phyloP scores from a whole-genome alignment of 257 asterid species.

The Eustoma russellianum region DNA sequence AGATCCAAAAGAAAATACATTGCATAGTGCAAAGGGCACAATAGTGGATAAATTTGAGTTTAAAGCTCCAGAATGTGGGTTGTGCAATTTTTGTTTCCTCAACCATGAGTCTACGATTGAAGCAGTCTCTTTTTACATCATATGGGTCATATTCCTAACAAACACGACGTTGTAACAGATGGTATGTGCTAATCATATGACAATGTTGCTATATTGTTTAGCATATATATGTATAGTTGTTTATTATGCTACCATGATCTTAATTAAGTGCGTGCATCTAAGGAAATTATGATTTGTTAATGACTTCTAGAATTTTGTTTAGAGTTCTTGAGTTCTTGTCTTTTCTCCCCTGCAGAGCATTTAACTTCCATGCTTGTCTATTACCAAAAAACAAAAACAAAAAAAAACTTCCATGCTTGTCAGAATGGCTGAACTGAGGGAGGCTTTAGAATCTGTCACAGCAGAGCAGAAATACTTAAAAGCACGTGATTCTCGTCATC shows the following conservation, averaged over 20 bases:
- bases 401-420: slow-evolving; percentile 72
- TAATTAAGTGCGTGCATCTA: too few relatives aligned
- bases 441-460: slow-evolving; percentile 67
- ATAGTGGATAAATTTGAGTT: slow-evolving; percentile 79
- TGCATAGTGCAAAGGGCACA: slow-evolving; percentile 50
- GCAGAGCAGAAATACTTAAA: slow-evolving; percentile 71
- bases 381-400: too few relatives aligned
- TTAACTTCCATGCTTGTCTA: too few relatives aligned
- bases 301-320: slow-evolving; percentile 8
- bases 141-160: slow-evolving; percentile 68
- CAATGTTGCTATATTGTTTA: too few relatives aligned
- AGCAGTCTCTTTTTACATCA: slow-evolving; percentile 84
- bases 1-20: slow-evolving; percentile 40
- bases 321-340: slow-evolving; percentile 5
- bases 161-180: slow-evolving; percentile 75
- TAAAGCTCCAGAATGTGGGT: slow-evolving; percentile 64
- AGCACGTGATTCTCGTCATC: slow-evolving; percentile 73
- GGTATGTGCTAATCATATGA: slow-evolving; percentile 38
- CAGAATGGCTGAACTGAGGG: slow-evolving; percentile 79
- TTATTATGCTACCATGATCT: too few relatives aligned
- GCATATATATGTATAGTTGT: too few relatives aligned
- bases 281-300: too few relatives aligned
- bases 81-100: slow-evolving; percentile 89
- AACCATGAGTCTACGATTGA: slow-evolving; percentile 62
- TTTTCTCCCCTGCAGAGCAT: slow-evolving; percentile 33